Conservation (phyloP, 2,329 filamentous ascomycete species). For the Ophiostoma ips region DNA sequence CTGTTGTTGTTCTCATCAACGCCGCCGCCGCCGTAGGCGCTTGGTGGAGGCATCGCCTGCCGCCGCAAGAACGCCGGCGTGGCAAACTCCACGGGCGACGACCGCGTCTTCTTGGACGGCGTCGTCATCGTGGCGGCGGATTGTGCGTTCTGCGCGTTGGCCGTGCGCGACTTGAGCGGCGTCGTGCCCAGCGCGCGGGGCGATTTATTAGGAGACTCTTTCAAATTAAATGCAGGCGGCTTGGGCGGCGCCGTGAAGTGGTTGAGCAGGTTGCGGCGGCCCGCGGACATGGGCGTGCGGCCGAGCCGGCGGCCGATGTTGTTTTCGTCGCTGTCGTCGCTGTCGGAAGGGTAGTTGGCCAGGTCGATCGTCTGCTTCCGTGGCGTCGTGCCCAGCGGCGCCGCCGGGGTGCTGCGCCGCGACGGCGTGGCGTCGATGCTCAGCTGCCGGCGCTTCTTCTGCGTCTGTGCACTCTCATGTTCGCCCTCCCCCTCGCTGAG, state of each 20-base stretch:
- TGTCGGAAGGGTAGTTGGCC: not conserved
- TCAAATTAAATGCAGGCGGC: not conserved
- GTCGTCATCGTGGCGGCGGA: not conserved
- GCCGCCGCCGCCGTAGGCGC: constrained; percentile 28
- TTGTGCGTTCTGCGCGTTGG: constrained; percentile 17
- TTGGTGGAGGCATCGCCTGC: constrained; percentile 25
- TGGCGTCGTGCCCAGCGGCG: constrained; percentile 26
- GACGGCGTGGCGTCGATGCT: constrained; percentile 27
- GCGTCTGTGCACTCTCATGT: no score
- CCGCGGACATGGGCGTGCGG: constrained; percentile 38
- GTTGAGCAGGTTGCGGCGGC: constrained; percentile 48
- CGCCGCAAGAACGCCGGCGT: constrained; percentile 57
- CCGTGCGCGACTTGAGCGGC: constrained; percentile 39
- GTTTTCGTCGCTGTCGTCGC: constrained; percentile 10
- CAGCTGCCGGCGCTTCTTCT: not conserved
- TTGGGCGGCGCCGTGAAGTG: constrained; percentile 17
- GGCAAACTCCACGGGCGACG: constrained; percentile 35
- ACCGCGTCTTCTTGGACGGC: constrained; percentile 6
- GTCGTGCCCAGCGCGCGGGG: constrained; percentile 38
- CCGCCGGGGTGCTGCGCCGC: constrained; percentile 20
- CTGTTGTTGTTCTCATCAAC: constrained; percentile 39
- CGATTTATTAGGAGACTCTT: no score
- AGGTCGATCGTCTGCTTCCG: constrained; percentile 25
- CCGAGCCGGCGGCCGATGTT: constrained; percentile 21
- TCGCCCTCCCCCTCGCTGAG: constrained; percentile 37